Base-by-base conservation (phyloP, 768 basidiomycete species). In the Tephrocybe rancida region DNA sequence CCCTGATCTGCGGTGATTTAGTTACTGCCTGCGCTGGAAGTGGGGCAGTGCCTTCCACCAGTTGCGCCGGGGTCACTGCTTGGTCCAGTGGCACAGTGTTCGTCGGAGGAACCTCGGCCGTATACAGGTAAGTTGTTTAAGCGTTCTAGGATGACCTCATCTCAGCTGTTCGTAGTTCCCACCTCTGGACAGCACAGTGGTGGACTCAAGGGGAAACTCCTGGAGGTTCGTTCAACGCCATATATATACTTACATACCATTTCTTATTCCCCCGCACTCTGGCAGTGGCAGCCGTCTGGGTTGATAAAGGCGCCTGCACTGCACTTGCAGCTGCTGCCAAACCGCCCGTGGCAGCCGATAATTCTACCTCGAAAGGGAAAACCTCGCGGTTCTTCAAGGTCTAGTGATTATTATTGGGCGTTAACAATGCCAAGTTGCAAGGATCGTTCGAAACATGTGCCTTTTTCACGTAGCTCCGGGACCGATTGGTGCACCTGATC, bases 151-250 rank as follows among this genome's bases (percentile, higher is more conserved):
- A 27, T 52, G 48, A 16, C 62, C 44, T 44, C 39, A 39, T 16
- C 5, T 37, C 5, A n/a, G 14, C 25, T 37, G 27, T 29, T 51
- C 39, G 3, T 52, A 77, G 76, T 46, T 64, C 68, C 21, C 71
- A 73, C 54, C 59, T 73, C 26, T 75, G 72, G 77, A 74, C 67
- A 19, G 83, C 85, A 2, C 75, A 81, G 50, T 86, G 81, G 80
- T 86, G 86, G 84, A 79, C 83, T 16, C 68, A 87, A 63, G 75
- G 72, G 38, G 78, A 84, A 61, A 73, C 64, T 37, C 85, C 85
- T n/a, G 76, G 77, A 67, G 76, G 76, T 74, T 53, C 55, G 70
- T 48, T 21, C 58, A n/a, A 37, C 5, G n/a, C 47, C 8, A 66
- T 29, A 24, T 29, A 44, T 43, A 52, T 38, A 34, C 37, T 22